A percentile compares a stretch with the other conserved stretches of the same genome.
Evolutionary conservation across 352 stramenopile species (phyloP).

Genomic region (Pythium monospermum): DNA sequence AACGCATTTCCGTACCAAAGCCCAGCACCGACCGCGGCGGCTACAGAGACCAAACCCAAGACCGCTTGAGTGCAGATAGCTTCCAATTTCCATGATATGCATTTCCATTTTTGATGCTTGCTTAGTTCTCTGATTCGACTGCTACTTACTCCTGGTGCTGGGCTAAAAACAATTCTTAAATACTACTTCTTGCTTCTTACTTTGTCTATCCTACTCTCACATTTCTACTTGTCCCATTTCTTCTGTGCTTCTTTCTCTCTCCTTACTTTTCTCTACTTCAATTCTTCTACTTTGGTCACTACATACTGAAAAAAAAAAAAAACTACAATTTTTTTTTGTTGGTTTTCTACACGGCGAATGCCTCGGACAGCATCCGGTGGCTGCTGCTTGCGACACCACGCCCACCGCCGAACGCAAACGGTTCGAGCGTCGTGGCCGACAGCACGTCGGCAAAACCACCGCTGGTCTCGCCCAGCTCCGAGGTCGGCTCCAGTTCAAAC

Average conservation of each 20-base stretch:
- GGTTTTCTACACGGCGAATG: conserved; percentile 16
- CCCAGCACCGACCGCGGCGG: neutral
- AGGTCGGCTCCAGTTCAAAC: conserved; percentile 16
- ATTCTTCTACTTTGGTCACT: too few species aligned
- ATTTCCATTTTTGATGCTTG: too few species aligned
- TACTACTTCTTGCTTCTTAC: conserved; percentile 12
- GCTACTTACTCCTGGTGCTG: conserved; percentile 7
- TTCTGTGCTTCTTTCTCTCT: too few species aligned
- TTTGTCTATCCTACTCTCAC: conserved; percentile 10
- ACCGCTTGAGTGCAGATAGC: too few species aligned
- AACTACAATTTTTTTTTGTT: neutral
- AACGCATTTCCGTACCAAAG: conserved; percentile 57
- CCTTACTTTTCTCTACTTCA: conserved; percentile 11
- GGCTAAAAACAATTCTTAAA: conserved; percentile 19
- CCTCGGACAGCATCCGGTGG: conserved; percentile 8
- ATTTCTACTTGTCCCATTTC: conserved; percentile 10
- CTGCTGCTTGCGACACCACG: neutral
- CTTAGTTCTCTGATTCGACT: neutral
- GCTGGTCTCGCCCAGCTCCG: conserved; percentile 4
- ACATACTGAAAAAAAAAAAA: too few species aligned
- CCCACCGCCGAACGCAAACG: conserved; percentile 9
- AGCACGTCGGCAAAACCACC: conserved; percentile 13
- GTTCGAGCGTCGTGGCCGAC: conserved; percentile 12
- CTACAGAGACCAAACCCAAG: conserved; percentile 17
- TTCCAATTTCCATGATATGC: too few species aligned